A percentile compares a stretch with the other conserved stretches of the same genome.
Conservation (phyloP, 192 early-diverging fungal species). For the Coemansia sp. region DNA sequence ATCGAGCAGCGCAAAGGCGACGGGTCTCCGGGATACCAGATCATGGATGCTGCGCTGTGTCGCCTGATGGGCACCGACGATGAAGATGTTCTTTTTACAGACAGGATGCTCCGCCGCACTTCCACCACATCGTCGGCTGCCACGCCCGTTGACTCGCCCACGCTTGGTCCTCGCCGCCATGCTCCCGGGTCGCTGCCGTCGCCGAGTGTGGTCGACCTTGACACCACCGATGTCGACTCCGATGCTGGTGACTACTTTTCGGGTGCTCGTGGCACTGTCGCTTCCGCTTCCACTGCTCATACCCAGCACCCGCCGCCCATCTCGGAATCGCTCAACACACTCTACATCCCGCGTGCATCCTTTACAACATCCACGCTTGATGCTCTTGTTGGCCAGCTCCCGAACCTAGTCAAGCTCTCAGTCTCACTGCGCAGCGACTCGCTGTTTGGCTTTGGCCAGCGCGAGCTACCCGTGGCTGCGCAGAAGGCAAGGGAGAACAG, state of each 20-base stretch:
- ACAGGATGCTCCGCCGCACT: constrained; percentile 19
- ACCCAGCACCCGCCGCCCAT: neutral
- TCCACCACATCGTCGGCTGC: constrained; percentile 13
- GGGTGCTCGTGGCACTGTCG: neutral
- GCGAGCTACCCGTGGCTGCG: neutral
- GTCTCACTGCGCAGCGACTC: constrained; percentile 43
- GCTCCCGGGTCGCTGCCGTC: neutral
- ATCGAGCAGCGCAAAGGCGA: constrained; percentile 46
- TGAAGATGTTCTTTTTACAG: constrained; percentile 19
- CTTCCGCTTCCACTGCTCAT: neutral
- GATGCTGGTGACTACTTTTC: constrained; percentile 14
- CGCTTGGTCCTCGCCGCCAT: neutral
- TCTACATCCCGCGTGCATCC: constrained; percentile 33
- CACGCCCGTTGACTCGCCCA: neutral
- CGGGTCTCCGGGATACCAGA: constrained; percentile 44
- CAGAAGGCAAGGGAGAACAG: constrained; percentile 14
- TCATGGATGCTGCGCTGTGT: constrained; percentile 31
- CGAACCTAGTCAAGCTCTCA: constrained; percentile 25
- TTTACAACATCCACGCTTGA: constrained; percentile 40
- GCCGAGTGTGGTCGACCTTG: neutral
- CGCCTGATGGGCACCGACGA: constrained; percentile 34
- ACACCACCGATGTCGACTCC: constrained; percentile 9
- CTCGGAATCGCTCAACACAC: constrained; percentile 26
- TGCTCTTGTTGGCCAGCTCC: constrained; percentile 34
- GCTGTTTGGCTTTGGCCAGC: neutral